Evolutionary conservation across 2,329 filamentous ascomycete genomes (phyloP).

Genomic region (Fusarium bulbicola): DNA sequence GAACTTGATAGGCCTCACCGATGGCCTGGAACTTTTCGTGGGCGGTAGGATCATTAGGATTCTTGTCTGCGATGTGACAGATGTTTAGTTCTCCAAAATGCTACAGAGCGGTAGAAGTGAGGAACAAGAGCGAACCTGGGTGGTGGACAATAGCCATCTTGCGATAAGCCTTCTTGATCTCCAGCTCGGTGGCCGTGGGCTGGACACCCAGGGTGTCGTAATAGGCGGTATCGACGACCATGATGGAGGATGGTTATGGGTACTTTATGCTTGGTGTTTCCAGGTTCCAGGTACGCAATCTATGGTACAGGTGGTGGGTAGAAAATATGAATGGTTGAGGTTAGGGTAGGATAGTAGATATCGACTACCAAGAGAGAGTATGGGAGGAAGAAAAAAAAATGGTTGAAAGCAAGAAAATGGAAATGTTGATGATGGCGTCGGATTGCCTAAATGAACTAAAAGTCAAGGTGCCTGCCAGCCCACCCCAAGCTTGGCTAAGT

Average conservation of each 20-base stretch:
- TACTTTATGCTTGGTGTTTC: conserved; percentile 1
- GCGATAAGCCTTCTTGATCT: conserved; percentile 97
- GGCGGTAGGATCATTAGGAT: conserved; percentile 92
- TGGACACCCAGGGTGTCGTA: conserved; percentile 88
- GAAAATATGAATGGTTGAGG: neutral
- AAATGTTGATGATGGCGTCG: conserved; percentile 41
- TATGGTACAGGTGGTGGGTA: conserved; percentile 7
- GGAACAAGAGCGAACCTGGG: conserved; percentile 66
- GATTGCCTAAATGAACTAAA: conserved; percentile 35
- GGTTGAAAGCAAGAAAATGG: conserved; percentile 14
- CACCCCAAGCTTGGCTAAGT: conserved; percentile 11
- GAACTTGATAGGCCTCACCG: conserved; percentile 78
- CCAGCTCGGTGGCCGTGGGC: conserved; percentile 85
- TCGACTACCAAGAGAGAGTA: neutral
- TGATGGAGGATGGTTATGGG: conserved; percentile 52
- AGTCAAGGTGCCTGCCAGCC: neutral
- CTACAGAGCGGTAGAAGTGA: neutral
- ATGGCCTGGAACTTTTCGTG: conserved; percentile 95
- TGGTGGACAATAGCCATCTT: conserved; percentile 95
- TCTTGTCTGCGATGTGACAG: conserved; percentile 76
- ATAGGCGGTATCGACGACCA: conserved; percentile 90
- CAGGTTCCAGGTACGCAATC: conserved; percentile 7
- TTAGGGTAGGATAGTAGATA: conserved; percentile 3
- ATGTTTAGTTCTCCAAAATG: conserved; percentile 1
- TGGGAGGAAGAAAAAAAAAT: conserved; percentile 2